These are phyloP conservation scores for Paracamarosporium sp. DNA, from an alignment of 2,329 filamentous ascomycete genomes.

Conservation along the genomic window DNA sequence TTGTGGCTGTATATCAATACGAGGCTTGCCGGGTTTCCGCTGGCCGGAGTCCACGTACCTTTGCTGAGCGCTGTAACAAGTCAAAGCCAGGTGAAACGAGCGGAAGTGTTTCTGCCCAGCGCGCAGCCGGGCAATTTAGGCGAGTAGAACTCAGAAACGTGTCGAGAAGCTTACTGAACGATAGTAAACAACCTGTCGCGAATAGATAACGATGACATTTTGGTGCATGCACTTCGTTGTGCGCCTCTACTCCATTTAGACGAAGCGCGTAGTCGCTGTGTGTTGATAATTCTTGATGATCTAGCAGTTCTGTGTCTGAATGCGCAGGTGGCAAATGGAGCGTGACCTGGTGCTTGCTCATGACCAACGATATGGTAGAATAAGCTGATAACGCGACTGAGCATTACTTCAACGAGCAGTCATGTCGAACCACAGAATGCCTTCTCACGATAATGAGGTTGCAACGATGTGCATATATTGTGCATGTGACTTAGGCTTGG, in stretches of 20 bases:
- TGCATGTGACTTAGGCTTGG: not conserved
- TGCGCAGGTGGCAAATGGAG: not conserved
- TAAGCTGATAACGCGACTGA: not conserved
- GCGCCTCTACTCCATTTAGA: not conserved
- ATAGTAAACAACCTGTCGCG: not conserved
- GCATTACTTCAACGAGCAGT: not conserved
- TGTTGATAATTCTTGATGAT: not conserved
- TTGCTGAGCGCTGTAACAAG: not conserved
- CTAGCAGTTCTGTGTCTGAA: not conserved
- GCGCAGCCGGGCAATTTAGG: not conserved
- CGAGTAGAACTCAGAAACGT: not conserved
- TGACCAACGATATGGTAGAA: not conserved
- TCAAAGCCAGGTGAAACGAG: not conserved
- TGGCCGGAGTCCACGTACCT: not conserved
- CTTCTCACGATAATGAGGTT: not conserved
- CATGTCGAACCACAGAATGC: not conserved
- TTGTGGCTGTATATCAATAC: not conserved
- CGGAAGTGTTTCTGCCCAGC: slow-evolving; percentile 1
- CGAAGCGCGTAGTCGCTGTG: not conserved
- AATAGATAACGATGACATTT: not conserved
- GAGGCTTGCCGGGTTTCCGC: not conserved
- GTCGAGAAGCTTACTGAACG: not conserved
- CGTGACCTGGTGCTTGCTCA: not conserved
- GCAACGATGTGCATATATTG: not conserved
- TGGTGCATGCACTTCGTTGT: not conserved